Evolutionary conservation across 2,329 filamentous ascomycete species (phyloP), one percentile per base, ranked within the genome.

Genomic region (Trichoderma lentiforme): DNA sequence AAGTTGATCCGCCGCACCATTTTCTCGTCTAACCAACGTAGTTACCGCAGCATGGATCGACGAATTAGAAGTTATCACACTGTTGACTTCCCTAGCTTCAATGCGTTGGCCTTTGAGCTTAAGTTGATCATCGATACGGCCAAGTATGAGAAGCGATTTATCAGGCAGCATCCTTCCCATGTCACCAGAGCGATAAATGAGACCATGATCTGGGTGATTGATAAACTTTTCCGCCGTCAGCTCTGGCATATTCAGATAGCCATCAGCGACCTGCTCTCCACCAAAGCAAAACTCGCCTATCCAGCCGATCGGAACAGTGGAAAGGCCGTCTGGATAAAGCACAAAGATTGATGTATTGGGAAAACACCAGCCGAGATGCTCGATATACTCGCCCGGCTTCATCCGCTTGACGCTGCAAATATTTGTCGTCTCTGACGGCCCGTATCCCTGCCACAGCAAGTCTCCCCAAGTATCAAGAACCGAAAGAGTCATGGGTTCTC

Each of bases 231-330:
- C 81, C 0, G 83, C 80, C 0, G 91, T 93, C 53, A 93, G 81
- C 4, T 87, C 84, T 0, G 88, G 86, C 79, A 87, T 84, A 71
- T 91, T 89, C 32, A 96, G 84, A 77, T 95, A 97, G 1, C 93
- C 93, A 51, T 87, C 85, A 56, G 89, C 90, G 6, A 97, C 89
- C 81, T 97, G 94, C 63, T 93, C 89, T 12, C 94, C 95, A 15
- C 93, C 94, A 79, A 97, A 96, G 77, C 93, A 97, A 7, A 97
- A 85, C 79, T 97, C 94, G 12, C 95, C 95, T 18, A 93, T 84
- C 74, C 89, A 92, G 3, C 94, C 93, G 7, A 88, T 79, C 0
- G 93, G 93, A 0, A 94, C 82, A 1, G 89, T 77, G 0, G 86
- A 80, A 5, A 90, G 77, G 3, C 82, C 78, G 5, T 81, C 81